These are phyloP conservation scores for Pseudoscleropodium purum DNA, from an alignment of 225 moss, liverwort and hornwort species.

Conservation along the genomic window DNA sequence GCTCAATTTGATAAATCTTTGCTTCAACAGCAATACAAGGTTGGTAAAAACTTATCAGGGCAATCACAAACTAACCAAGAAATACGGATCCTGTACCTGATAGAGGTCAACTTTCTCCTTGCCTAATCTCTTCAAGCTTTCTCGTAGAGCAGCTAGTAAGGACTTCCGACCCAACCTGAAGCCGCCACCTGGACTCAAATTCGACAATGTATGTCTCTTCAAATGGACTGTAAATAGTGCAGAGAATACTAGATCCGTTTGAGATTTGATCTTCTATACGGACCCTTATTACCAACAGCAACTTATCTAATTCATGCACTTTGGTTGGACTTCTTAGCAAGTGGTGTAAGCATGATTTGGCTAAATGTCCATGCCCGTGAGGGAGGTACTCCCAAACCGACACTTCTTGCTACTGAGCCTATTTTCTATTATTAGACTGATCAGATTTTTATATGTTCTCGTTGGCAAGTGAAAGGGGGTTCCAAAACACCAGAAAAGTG, in stretches of 20 bases:
- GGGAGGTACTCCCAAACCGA: no score
- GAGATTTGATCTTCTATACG: not conserved
- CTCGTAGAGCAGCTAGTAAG: slow-evolving; percentile 67
- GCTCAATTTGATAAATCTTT: not conserved
- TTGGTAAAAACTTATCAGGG: not conserved
- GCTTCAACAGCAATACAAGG: not conserved
- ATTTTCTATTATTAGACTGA: no score
- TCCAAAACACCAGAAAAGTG: no score
- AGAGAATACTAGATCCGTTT: not conserved
- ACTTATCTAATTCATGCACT: not conserved
- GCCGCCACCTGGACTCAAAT: slow-evolving; percentile 63
- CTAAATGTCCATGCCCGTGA: not conserved
- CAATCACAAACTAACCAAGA: not conserved
- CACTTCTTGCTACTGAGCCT: no score
- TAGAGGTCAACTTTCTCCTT: slow-evolving; percentile 76
- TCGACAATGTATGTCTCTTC: slow-evolving; percentile 6
- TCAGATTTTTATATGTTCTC: no score
- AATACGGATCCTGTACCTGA: slow-evolving; percentile 37
- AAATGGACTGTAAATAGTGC: not conserved
- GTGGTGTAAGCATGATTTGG: not conserved
- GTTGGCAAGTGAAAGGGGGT: no score
- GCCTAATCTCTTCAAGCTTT: slow-evolving; percentile 78
- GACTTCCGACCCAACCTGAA: slow-evolving; percentile 89
- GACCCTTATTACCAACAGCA: not conserved
- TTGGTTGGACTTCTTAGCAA: not conserved